phyloP scores from a whole-genome alignment of 768 basidiomycete genomes.

The Trametes elegans region DNA sequence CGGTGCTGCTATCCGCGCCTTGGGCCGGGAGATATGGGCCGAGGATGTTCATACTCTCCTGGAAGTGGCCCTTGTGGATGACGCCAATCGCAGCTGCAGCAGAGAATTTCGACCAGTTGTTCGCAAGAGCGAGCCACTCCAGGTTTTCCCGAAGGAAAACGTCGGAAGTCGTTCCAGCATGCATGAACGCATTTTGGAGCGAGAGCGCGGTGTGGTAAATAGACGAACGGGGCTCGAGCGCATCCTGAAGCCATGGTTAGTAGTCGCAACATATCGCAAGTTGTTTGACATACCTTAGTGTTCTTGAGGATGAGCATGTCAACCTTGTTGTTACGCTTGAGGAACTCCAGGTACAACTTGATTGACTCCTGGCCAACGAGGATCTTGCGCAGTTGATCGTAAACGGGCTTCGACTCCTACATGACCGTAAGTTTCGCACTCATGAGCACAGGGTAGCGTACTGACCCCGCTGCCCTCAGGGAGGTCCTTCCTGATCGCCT shows the following conservation, averaged over 20 bases:
- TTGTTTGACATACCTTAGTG: constrained; percentile 65
- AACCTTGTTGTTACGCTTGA: constrained; percentile 90
- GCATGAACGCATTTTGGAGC: constrained; percentile 96
- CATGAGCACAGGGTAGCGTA: not conserved
- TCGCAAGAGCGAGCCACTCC: constrained; percentile 93
- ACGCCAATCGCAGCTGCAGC: constrained; percentile 96
- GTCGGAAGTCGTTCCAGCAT: constrained; percentile 97
- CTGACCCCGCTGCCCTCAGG: constrained; percentile 67
- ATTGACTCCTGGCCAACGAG: constrained; percentile 90
- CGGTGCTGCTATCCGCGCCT: constrained; percentile 72
- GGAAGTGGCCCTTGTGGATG: constrained; percentile 95
- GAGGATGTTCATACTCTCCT: constrained; percentile 89
- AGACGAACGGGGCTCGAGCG: constrained; percentile 89
- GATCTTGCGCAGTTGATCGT: constrained; percentile 78
- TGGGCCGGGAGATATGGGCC: constrained; percentile 88
- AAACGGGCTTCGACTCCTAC: constrained; percentile 59
- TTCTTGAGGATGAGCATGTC: constrained; percentile 90
- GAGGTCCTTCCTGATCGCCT: constrained; percentile 64
- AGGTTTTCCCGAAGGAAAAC: constrained; percentile 91
- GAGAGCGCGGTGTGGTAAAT: constrained; percentile 97
- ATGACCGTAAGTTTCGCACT: not conserved
- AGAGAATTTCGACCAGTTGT: constrained; percentile 98
- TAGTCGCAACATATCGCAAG: not conserved
- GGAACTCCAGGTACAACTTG: constrained; percentile 91
- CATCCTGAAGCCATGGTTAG: constrained; percentile 55